phyloP scores from a whole-genome alignment of 108 stramenopile species.

The Cyclotella choctawhatcheeana region DNA sequence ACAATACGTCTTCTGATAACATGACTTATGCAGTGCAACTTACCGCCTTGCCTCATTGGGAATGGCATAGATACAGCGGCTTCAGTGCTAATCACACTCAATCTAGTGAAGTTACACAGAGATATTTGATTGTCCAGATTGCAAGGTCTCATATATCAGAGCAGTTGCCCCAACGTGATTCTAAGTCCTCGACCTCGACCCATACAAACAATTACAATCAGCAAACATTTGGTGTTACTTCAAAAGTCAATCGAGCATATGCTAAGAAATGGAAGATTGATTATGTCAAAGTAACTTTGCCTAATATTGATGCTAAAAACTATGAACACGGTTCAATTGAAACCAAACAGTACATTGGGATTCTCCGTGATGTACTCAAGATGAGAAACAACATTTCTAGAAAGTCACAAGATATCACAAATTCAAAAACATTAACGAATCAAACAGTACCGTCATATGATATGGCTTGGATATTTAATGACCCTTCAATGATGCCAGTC shows the following conservation, averaged over 20 bases:
- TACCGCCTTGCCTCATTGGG: constrained; percentile 1
- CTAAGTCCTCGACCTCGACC: neutral
- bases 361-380: constrained; percentile 8
- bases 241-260: constrained; percentile 11
- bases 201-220: neutral
- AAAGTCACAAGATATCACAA: neutral
- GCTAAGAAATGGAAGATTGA: constrained; percentile 7
- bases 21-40: neutral
- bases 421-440: neutral
- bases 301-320: neutral
- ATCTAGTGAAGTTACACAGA: neutral
- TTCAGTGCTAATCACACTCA: neutral
- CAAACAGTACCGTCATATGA: neutral
- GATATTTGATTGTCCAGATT: constrained; percentile 13
- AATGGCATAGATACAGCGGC: constrained; percentile 14
- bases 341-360: constrained; percentile 1
- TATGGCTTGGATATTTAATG: constrained; percentile 16
- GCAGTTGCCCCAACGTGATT: neutral
- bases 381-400: neutral
- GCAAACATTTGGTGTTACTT: neutral
- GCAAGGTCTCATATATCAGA: neutral
- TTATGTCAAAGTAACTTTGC: constrained; percentile 5
- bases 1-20: neutral
- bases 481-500: constrained; percentile 15
- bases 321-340: neutral